Percentiles rank a stretch among this genome's conserved stretches.
Conservation (phyloP, 306 rosid species). For the Dryas drummondii region DNA sequence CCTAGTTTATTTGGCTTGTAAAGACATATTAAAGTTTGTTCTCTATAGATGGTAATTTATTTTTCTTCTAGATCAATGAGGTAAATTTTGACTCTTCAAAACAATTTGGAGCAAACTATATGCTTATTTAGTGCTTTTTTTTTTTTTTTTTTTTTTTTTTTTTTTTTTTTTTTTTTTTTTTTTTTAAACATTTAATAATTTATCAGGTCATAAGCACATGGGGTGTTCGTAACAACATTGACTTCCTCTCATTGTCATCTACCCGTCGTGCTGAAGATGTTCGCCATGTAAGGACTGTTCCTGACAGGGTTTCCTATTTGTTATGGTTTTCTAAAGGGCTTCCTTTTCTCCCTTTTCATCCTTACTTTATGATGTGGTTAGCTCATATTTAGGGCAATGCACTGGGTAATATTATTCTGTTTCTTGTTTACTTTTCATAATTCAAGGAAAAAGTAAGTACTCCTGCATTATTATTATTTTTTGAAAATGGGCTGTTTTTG, state of each 20-base stretch:
- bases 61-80: not conserved
- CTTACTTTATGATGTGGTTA: not conserved
- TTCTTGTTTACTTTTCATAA: constrained; percentile 17
- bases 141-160: not conserved
- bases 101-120: not conserved
- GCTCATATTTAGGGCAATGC: not conserved
- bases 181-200: not conserved
- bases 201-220: constrained; percentile 82
- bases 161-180: not conserved
- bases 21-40: not conserved
- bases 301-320: constrained; percentile 11
- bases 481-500: constrained; percentile 4
- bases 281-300: constrained; percentile 58
- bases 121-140: not conserved
- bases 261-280: constrained; percentile 86
- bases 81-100: not conserved
- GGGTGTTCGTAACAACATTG: constrained; percentile 84
- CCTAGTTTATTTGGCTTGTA: not conserved
- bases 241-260: constrained; percentile 82
- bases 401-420: constrained; percentile 12
- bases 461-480: constrained; percentile 15
- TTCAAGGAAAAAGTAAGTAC: not conserved
- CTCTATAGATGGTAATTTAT: not conserved
- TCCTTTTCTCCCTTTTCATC: not conserved
- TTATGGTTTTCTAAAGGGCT: not conserved